Evolutionary conservation across 306 rosid genomes (phyloP).

Genomic region (Betula pendula): DNA sequence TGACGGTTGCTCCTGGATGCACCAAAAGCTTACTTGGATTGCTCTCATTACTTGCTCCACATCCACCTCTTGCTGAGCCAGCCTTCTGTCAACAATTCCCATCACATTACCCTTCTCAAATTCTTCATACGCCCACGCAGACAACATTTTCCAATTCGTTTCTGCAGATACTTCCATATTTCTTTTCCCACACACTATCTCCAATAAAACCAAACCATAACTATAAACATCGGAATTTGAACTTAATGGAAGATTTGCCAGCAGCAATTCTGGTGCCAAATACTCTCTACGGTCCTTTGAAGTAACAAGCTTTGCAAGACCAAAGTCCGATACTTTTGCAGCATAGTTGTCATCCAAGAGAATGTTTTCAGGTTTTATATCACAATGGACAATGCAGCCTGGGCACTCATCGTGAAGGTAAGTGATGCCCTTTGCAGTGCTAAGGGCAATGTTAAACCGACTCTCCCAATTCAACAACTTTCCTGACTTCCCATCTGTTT

Average conservation of each 20-base stretch:
- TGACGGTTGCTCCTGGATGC: constrained; percentile 86
- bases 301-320: constrained; percentile 71
- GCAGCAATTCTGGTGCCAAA: constrained; percentile 87
- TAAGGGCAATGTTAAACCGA: constrained; percentile 62
- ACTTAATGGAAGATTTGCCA: constrained; percentile 77
- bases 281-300: constrained; percentile 71
- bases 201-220: constrained; percentile 84
- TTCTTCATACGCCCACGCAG: constrained; percentile 75
- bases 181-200: constrained; percentile 81
- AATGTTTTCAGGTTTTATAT: constrained; percentile 90
- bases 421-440: constrained; percentile 85
- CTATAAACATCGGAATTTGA: constrained; percentile 75
- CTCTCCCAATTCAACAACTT: constrained; percentile 64
- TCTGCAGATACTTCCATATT: constrained; percentile 67
- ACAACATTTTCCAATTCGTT: constrained; percentile 62
- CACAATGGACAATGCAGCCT: constrained; percentile 83
- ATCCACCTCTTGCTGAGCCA: constrained; percentile 48
- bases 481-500: constrained; percentile 34
- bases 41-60: constrained; percentile 63
- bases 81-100: constrained; percentile 61
- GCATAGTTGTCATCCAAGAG: constrained; percentile 66
- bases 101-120: constrained; percentile 63
- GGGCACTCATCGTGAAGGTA: constrained; percentile 95
- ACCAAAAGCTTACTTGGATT: constrained; percentile 75
- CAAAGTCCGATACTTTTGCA: constrained; percentile 88